Evolutionary conservation across 306 rosid genomes (phyloP).

Genomic region (Senna tora): DNA sequence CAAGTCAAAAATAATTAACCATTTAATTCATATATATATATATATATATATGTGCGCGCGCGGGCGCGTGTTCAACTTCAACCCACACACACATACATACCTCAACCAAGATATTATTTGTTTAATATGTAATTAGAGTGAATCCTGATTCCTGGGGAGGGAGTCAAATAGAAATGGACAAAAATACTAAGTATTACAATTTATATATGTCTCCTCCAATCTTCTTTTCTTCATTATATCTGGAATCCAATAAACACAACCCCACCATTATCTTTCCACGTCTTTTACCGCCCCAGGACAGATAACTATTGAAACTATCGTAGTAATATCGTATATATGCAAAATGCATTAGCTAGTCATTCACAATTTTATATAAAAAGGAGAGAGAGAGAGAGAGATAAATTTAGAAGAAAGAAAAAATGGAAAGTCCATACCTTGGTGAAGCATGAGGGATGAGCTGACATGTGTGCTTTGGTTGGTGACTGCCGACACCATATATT

Average conservation of each 20-base stretch:
- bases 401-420: background rate
- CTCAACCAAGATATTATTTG: constrained; percentile 1
- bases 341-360: background rate
- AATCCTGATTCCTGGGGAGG: constrained; percentile 8
- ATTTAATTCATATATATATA: constrained; percentile 5
- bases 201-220: background rate
- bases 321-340: no score
- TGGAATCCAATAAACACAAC: constrained; percentile 34
- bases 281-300: background rate
- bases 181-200: background rate
- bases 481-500: constrained; percentile 35
- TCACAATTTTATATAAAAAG: background rate
- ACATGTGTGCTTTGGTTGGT: constrained; percentile 18
- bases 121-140: constrained; percentile 10
- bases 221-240: background rate
- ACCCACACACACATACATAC: constrained; percentile 17
- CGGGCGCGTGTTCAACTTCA: constrained; percentile 29
- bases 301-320: background rate
- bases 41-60: no score
- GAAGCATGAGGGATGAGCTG: background rate
- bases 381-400: no score
- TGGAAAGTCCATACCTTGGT: background rate
- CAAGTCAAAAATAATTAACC: constrained; percentile 35
- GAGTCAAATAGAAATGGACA: constrained; percentile 47
- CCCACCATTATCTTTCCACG: constrained; percentile 5